Percentiles rank a stretch among this genome's conserved stretches.
phyloP scores from a whole-genome alignment of 345 rosid species.

The Syzygium aqueum region DNA sequence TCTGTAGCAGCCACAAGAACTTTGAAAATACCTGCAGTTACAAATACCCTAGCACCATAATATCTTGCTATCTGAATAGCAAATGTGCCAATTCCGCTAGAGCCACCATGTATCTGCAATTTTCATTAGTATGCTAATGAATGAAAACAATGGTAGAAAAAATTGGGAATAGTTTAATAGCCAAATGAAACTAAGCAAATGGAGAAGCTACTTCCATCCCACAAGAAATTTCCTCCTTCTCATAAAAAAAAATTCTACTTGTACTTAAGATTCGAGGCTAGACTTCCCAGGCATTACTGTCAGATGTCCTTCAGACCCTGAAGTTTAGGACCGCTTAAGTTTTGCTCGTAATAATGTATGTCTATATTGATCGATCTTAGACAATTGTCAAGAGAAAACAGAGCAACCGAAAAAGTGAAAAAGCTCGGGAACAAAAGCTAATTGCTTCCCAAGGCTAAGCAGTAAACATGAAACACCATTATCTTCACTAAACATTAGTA shows the following conservation, averaged over 20 bases:
- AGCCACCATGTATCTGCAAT: conserved; percentile 81
- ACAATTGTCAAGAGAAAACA: background rate
- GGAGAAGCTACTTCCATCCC: background rate
- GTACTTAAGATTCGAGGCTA: background rate
- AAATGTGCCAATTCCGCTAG: conserved; percentile 90
- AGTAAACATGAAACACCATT: background rate
- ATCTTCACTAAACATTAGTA: background rate
- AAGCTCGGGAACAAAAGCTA: background rate
- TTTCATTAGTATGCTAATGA: background rate
- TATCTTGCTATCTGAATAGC: conserved; percentile 81
- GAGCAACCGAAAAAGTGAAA: background rate
- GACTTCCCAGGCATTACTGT: background rate
- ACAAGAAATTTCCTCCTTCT: background rate
- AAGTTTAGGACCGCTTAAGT: background rate
- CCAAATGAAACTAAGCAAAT: background rate
- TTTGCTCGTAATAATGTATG: background rate
- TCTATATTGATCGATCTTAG: background rate
- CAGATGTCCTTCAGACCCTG: background rate
- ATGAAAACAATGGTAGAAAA: background rate
- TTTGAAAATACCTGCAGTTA: conserved; percentile 62
- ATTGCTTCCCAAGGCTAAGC: background rate
- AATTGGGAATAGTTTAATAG: background rate
- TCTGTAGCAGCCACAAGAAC: background rate
- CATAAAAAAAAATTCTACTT: background rate
- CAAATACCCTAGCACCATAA: conserved; percentile 57